Evolutionary conservation across 2,329 filamentous ascomycete genomes (phyloP).

Genomic region (Microdochium nivale): DNA sequence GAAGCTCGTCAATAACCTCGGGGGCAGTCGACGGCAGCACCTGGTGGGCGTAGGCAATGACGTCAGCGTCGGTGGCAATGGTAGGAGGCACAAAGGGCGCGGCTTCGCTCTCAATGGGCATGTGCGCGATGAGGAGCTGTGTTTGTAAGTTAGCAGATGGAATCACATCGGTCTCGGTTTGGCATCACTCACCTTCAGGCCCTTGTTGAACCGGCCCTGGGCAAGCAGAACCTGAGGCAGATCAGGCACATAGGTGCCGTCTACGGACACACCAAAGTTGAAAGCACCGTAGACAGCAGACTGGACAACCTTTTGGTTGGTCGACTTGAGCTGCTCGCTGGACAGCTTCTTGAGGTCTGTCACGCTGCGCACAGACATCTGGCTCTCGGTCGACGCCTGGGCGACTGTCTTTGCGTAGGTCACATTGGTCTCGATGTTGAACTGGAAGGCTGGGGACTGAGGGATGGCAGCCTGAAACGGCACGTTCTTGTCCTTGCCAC

Average conservation of each 20-base stretch:
- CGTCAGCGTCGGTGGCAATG: conserved; percentile 25
- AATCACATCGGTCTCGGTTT: background rate
- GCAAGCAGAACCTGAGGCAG: conserved; percentile 14
- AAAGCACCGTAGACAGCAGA: conserved; percentile 14
- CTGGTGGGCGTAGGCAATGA: conserved; percentile 5
- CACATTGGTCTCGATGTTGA: conserved; percentile 9
- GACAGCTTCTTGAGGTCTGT: conserved; percentile 3
- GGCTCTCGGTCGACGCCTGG: conserved; percentile 5
- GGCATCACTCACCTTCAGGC: conserved; percentile 6
- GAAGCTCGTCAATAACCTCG: conserved; percentile 28
- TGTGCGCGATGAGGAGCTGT: conserved; percentile 21
- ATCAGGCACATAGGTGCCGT: conserved; percentile 13
- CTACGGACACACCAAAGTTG: conserved; percentile 15
- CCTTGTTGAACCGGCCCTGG: conserved; percentile 9
- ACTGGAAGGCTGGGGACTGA: conserved; percentile 14
- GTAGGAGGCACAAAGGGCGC: conserved; percentile 28
- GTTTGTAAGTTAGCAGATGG: too few species aligned
- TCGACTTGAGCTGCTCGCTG: conserved; percentile 1
- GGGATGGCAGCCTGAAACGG: conserved; percentile 12
- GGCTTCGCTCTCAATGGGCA: conserved; percentile 34
- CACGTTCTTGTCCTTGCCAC: conserved; percentile 16
- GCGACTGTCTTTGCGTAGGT: conserved; percentile 9
- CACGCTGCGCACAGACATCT: conserved; percentile 2
- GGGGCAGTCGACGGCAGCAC: conserved; percentile 9
- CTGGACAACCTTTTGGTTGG: conserved; percentile 15